phyloP scores from a whole-genome alignment of 1,139 yeast genomes.

The Debaryomyces psychrophilus region DNA sequence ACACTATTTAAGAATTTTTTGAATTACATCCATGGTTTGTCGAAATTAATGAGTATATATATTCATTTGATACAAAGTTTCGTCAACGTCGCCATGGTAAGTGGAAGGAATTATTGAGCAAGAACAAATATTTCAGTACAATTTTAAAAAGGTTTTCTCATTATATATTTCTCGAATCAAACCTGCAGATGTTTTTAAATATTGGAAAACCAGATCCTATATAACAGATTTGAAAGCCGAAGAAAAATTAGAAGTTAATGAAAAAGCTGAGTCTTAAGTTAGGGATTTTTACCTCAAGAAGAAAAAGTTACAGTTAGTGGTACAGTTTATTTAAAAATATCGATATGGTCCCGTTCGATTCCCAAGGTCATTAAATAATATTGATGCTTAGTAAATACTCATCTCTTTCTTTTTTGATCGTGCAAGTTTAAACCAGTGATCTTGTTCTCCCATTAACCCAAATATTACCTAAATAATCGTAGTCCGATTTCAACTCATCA shows the following conservation, averaged over 20 bases:
- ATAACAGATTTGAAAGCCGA: slow-evolving; percentile 49
- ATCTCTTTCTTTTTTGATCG: not conserved
- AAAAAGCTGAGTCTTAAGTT: slow-evolving; percentile 29
- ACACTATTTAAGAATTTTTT: slow-evolving; percentile 14
- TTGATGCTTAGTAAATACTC: not conserved
- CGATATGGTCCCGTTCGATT: slow-evolving; percentile 34
- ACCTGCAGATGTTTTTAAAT: slow-evolving; percentile 44
- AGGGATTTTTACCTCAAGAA: slow-evolving; percentile 19
- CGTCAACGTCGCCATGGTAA: slow-evolving; percentile 60
- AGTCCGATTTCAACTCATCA: slow-evolving; percentile 19
- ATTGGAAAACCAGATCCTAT: slow-evolving; percentile 63
- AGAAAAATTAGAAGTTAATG: slow-evolving; percentile 36
- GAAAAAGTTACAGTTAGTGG: slow-evolving; percentile 21
- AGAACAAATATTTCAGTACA: slow-evolving; percentile 28
- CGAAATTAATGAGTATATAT: slow-evolving; percentile 29
- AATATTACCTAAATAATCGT: slow-evolving; percentile 38
- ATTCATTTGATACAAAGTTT: slow-evolving; percentile 40
- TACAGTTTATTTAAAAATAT: slow-evolving; percentile 25
- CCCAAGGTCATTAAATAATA: slow-evolving; percentile 18
- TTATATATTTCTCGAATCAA: slow-evolving; percentile 35
- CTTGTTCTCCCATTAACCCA: slow-evolving; percentile 38
- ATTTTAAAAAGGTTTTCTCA: slow-evolving; percentile 33
- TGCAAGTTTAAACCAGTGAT: not conserved
- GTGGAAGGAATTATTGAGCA: slow-evolving; percentile 50
- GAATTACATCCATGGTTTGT: slow-evolving; percentile 28